Conservation (phyloP, 495 filamentous ascomycete species). For the Aspergillus hancockii region DNA sequence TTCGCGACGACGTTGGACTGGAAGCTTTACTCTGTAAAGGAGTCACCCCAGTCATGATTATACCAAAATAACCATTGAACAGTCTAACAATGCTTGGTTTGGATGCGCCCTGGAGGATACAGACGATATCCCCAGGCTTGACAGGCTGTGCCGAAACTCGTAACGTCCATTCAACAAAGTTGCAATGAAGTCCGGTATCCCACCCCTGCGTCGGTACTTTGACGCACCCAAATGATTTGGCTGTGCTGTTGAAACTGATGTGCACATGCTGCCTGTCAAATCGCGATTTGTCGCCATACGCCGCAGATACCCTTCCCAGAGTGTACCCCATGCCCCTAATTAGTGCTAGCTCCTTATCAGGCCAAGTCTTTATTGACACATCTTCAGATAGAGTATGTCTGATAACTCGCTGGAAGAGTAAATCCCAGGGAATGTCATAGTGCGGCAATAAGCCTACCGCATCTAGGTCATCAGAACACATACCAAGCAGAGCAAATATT, state of each 20-base stretch:
- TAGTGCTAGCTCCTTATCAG: conserved; percentile 16
- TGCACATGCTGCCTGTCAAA: not conserved
- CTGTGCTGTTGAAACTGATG: not conserved
- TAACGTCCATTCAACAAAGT: not conserved
- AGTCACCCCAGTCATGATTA: not conserved
- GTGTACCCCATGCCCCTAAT: conserved; percentile 22
- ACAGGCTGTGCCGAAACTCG: not conserved
- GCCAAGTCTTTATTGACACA: conserved; percentile 20
- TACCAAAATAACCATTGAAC: not conserved
- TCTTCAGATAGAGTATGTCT: conserved; percentile 20
- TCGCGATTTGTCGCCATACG: not conserved
- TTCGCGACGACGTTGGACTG: too few species aligned
- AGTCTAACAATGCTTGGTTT: conserved; percentile 5
- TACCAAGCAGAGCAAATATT: conserved; percentile 38
- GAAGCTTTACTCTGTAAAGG: not conserved
- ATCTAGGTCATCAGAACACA: conserved; percentile 26
- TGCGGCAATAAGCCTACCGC: conserved; percentile 17
- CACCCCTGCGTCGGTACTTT: not conserved
- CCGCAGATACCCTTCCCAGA: not conserved
- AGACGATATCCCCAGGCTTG: conserved; percentile 4
- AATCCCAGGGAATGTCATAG: conserved; percentile 22
- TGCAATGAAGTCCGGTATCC: not conserved
- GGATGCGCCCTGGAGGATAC: not conserved
- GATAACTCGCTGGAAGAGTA: conserved; percentile 19
- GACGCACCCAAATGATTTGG: not conserved